phyloP scores from a whole-genome alignment of 164 flowering plant species.

The Magnolia kwangsiensis region DNA sequence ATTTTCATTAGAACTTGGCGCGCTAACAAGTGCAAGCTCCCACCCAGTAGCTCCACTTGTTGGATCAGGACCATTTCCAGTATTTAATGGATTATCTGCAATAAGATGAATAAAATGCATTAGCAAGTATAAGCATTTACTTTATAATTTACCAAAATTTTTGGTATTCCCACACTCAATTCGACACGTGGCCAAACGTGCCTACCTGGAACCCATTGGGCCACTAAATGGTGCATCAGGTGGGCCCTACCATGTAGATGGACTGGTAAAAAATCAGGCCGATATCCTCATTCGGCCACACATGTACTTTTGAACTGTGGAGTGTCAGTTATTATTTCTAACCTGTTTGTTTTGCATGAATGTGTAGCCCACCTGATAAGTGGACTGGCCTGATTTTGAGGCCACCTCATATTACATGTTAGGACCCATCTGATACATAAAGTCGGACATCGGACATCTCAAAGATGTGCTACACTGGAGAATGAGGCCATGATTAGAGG shows the following conservation, averaged over 20 bases:
- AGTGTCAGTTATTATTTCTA: not conserved
- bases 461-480: not conserved
- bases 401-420: not conserved
- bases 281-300: not conserved
- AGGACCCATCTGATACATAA: not conserved
- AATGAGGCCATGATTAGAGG: not conserved
- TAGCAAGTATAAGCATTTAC: not conserved
- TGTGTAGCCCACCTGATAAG: not conserved
- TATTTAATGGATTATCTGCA: constrained; percentile 31
- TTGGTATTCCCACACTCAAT: not conserved
- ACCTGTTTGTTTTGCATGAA: not conserved
- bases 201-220: not conserved
- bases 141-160: not conserved
- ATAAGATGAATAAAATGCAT: not conserved
- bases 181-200: not conserved
- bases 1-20: constrained; percentile 78
- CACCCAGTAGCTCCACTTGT: constrained; percentile 72
- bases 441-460: not conserved
- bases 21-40: constrained; percentile 87
- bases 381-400: not conserved
- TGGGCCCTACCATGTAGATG: not conserved
- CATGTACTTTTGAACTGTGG: not conserved
- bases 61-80: constrained; percentile 32
- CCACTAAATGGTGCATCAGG: not conserved
- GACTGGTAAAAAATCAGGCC: not conserved